phyloP scores from a whole-genome alignment of 768 basidiomycete species.

The Agaricus blazei region DNA sequence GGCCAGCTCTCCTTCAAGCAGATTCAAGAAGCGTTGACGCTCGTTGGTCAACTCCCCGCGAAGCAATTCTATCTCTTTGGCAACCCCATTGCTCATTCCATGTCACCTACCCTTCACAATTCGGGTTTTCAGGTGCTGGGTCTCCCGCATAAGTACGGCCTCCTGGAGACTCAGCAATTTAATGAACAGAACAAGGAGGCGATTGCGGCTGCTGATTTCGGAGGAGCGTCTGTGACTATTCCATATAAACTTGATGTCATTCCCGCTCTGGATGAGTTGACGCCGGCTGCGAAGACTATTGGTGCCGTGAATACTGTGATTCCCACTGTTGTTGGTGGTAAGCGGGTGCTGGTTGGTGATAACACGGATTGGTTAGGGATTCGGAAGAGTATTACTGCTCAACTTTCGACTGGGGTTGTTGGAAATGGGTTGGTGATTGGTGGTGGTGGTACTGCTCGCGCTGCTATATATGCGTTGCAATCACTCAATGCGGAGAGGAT shows the following conservation, averaged over 20 bases:
- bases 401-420: constrained; percentile 32
- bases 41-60: constrained; percentile 74
- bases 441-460: constrained; percentile 91
- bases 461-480: constrained; percentile 87
- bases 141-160: constrained; percentile 74
- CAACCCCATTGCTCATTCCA: constrained; percentile 80
- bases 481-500: constrained; percentile 61
- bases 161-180: constrained; percentile 70
- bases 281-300: constrained; percentile 76
- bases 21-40: constrained; percentile 75
- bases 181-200: constrained; percentile 60
- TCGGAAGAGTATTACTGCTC: constrained; percentile 43
- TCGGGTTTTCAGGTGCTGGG: constrained; percentile 78
- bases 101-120: constrained; percentile 93
- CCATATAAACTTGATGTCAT: constrained; percentile 93
- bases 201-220: constrained; percentile 68
- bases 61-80: constrained; percentile 86
- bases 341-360: constrained; percentile 69
- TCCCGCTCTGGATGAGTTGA: constrained; percentile 71
- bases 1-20: constrained; percentile 89
- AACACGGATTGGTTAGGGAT: constrained; percentile 98
- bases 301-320: constrained; percentile 96
- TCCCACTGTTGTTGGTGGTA: constrained; percentile 24
- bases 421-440: constrained; percentile 80
- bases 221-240: constrained; percentile 95